A percentile compares a stretch with the other conserved stretches of the same genome.
phyloP scores from a whole-genome alignment of 139 green algal genomes.

The Mesostigma viride region DNA sequence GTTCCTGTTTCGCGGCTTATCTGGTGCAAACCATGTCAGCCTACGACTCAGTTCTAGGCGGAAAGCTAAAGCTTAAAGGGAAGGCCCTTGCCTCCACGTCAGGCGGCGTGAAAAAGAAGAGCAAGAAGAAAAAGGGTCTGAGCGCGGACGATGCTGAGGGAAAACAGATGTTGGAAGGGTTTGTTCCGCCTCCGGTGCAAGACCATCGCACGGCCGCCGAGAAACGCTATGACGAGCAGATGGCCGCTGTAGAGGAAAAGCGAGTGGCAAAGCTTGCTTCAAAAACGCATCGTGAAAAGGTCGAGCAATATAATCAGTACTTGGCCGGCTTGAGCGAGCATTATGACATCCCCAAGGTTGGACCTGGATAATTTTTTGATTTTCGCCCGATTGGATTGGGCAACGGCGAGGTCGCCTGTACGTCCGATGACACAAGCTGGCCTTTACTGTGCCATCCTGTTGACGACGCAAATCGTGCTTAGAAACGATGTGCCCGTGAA shows the following conservation, averaged over 20 bases:
- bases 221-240: conserved; percentile 29
- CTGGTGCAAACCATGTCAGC: no score
- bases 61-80: conserved; percentile 35
- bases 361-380: conserved; percentile 32
- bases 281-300: conserved; percentile 30
- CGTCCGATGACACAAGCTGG: no score
- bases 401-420: no score
- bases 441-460: no score
- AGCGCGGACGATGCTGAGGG: background rate
- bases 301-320: conserved; percentile 42
- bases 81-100: conserved; percentile 11
- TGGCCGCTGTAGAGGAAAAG: conserved; percentile 19
- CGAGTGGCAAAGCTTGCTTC: conserved; percentile 13
- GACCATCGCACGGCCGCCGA: conserved; percentile 31
- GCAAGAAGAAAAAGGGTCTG: conserved; percentile 32
- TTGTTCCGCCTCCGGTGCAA: background rate
- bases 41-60: no score
- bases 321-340: conserved; percentile 34
- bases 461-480: no score
- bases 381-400: no score
- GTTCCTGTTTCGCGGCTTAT: no score
- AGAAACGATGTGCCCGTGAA: no score
- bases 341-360: conserved; percentile 41
- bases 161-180: background rate
- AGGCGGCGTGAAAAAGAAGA: conserved; percentile 36